Evolutionary conservation across 331 rosid species (phyloP).

Genomic region (Quercus tomentella): DNA sequence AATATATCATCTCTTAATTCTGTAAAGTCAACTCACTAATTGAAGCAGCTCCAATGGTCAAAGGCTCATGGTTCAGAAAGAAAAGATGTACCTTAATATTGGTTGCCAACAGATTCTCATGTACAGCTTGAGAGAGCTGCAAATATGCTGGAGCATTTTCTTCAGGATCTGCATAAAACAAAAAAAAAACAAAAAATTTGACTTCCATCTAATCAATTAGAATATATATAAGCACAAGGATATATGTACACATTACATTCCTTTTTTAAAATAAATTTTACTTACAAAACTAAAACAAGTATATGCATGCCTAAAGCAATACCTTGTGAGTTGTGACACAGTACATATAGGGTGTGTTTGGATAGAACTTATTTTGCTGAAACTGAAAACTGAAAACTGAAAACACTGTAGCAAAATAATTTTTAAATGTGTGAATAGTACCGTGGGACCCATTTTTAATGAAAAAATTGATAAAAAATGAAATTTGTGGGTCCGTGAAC

Average conservation of each 20-base stretch:
- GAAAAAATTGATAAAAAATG: too few relatives aligned
- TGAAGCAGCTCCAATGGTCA: background rate
- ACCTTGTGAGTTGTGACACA: conserved; percentile 34
- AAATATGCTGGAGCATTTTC: conserved; percentile 48
- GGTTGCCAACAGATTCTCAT: conserved; percentile 50
- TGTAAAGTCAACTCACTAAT: background rate
- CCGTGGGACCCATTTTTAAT: too few relatives aligned
- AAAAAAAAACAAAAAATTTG: background rate
- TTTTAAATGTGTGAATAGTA: too few relatives aligned
- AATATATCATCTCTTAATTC: background rate
- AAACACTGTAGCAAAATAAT: too few relatives aligned
- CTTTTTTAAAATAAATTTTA: background rate
- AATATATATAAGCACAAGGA: background rate
- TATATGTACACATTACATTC: background rate
- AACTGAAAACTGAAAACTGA: too few relatives aligned
- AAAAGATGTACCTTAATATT: conserved; percentile 38
- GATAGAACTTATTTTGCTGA: too few relatives aligned
- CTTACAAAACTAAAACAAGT: background rate
- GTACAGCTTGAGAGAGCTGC: conserved; percentile 41
- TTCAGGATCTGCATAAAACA: conserved; percentile 46
- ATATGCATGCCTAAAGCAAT: background rate
- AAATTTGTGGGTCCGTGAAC: too few relatives aligned
- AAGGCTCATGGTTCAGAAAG: background rate
- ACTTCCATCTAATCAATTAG: background rate
- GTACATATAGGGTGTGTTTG: too few relatives aligned